A percentile compares a stretch with the other conserved stretches of the same genome.
phyloP scores from a whole-genome alignment of 257 asterid genomes.

The Capsicum pubescens region DNA sequence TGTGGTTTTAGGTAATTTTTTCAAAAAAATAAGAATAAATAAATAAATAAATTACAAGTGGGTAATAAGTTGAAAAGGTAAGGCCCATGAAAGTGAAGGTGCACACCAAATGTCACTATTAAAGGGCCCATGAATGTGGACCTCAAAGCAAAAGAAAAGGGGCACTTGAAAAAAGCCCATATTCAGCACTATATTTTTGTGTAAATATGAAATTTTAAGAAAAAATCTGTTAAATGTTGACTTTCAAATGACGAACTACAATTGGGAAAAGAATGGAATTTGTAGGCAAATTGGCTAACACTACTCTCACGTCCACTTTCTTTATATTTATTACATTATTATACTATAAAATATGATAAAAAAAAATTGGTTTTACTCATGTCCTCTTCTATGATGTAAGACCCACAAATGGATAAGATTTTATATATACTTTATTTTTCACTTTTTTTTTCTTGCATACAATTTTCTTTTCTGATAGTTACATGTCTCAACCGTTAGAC shows the following conservation, averaged over 20 bases:
- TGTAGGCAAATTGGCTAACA: constrained; percentile 27
- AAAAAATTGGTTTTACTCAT: constrained; percentile 19
- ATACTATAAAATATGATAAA: not conserved
- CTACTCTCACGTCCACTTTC: constrained; percentile 31
- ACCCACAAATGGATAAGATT: constrained; percentile 41
- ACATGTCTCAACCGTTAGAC: not conserved
- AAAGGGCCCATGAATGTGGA: constrained; percentile 32
- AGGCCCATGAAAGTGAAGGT: constrained; percentile 35
- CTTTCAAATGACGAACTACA: constrained; percentile 28
- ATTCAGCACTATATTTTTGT: not conserved
- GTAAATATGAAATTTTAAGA: not conserved
- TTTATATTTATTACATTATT: constrained; percentile 24
- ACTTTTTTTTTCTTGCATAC: not conserved
- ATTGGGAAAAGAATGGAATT: constrained; percentile 30
- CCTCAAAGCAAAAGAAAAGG: not conserved
- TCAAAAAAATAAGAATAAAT: not conserved
- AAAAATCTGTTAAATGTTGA: constrained; percentile 20
- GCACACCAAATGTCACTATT: constrained; percentile 24
- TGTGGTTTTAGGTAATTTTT: too few species aligned
- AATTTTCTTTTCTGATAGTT: not conserved
- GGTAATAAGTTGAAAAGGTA: constrained; percentile 19
- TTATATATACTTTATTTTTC: not conserved
- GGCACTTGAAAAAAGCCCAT: constrained; percentile 29
- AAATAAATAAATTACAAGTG: constrained; percentile 25
- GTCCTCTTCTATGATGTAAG: constrained; percentile 40